Percentiles rank a stretch among this genome's conserved stretches.
phyloP scores from a whole-genome alignment of 1,284 basidiomycete species.

The Sanghuangporus weigelae region DNA sequence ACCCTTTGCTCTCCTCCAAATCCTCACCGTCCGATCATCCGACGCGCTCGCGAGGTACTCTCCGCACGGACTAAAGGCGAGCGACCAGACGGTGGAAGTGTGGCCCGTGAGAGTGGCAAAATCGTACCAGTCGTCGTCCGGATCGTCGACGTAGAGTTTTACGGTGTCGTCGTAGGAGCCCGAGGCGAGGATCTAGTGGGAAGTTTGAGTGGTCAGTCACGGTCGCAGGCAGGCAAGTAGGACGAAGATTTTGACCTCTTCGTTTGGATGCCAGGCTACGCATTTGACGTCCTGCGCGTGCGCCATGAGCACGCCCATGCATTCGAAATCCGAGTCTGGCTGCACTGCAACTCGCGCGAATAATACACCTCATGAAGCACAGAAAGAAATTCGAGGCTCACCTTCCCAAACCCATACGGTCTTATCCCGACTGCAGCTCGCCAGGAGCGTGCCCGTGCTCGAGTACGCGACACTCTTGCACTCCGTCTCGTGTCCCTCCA shows the following conservation, averaged over 20 bases:
- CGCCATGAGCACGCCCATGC: constrained; percentile 94
- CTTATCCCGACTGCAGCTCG: constrained; percentile 93
- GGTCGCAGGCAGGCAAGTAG: constrained; percentile 1
- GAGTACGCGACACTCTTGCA: constrained; percentile 95
- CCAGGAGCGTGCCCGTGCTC: constrained; percentile 72
- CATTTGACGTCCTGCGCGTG: constrained; percentile 96
- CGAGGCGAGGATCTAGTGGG: constrained; percentile 88
- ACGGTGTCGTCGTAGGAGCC: constrained; percentile 97
- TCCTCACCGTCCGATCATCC: constrained; percentile 71
- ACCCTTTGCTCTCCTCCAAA: constrained; percentile 52
- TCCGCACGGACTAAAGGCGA: constrained; percentile 80
- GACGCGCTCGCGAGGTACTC: constrained; percentile 79
- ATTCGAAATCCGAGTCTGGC: constrained; percentile 93
- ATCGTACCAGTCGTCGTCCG: constrained; percentile 92
- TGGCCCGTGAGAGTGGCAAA: constrained; percentile 80
- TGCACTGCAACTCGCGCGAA: constrained; percentile 47
- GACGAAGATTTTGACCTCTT: constrained; percentile 62
- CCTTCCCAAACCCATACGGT: constrained; percentile 99
- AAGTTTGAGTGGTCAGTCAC: not conserved
- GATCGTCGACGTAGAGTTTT: constrained; percentile 92
- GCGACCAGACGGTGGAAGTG: constrained; percentile 86
- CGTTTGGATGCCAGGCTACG: constrained; percentile 90
- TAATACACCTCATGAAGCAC: not conserved
- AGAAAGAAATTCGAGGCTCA: constrained; percentile 29
- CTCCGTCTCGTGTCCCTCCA: constrained; percentile 97